Evolutionary conservation across 129 eudicot species (phyloP).

Genomic region (Ambrosia trifida): DNA sequence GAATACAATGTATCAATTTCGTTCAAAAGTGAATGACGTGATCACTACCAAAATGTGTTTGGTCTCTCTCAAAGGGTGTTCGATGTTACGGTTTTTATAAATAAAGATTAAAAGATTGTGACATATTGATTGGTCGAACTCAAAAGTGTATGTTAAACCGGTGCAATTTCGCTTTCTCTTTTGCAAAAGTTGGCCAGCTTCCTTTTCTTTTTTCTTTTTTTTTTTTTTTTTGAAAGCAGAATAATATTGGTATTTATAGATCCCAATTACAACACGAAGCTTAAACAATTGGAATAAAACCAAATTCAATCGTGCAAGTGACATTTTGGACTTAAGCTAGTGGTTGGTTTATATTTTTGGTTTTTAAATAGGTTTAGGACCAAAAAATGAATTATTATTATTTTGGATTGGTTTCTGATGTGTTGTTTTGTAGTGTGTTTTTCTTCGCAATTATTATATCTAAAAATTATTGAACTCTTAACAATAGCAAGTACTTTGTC

Average conservation of each 20-base stretch:
- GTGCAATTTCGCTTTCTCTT: conserved; percentile 16
- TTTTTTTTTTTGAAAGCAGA: not conserved
- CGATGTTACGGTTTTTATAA: not conserved
- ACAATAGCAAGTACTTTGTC: too few relatives aligned
- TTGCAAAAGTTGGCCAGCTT: conserved; percentile 17
- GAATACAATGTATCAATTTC: not conserved
- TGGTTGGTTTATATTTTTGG: not conserved
- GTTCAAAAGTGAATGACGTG: conserved; percentile 1
- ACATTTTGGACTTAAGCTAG: not conserved
- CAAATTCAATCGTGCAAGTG: not conserved
- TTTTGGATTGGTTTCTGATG: too few relatives aligned
- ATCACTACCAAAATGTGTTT: conserved; percentile 11
- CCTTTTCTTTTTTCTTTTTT: not conserved
- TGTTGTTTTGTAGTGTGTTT: too few relatives aligned
- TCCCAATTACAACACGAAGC: not conserved
- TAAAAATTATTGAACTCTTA: too few relatives aligned
- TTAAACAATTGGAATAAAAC: not conserved
- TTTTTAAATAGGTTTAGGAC: not conserved
- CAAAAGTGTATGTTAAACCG: conserved; percentile 4
- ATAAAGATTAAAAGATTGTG: not conserved
- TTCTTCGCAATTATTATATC: too few relatives aligned
- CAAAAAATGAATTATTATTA: too few relatives aligned
- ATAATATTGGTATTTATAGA: not conserved
- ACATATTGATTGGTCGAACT: conserved; percentile 6
- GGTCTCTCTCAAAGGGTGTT: not conserved